phyloP scores from a whole-genome alignment of 179 eudicot genomes.

The Heliamphora pulchella region DNA sequence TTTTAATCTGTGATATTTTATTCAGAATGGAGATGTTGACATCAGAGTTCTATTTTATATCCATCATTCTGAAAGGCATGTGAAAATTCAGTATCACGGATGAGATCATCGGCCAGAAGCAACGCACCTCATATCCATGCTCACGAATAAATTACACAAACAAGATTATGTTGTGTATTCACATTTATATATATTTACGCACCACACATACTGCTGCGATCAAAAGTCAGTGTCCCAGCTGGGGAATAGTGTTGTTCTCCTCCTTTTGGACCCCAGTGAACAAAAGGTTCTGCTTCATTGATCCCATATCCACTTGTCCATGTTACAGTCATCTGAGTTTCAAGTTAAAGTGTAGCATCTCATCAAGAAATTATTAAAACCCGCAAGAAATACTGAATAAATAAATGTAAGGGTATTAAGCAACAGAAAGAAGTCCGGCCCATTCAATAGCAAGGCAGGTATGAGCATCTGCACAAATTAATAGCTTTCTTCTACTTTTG shows the following conservation, averaged over 20 bases:
- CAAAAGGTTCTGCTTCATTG: slow-evolving; percentile 63
- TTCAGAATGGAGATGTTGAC: neutral
- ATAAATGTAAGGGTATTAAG: neutral
- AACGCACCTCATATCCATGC: neutral
- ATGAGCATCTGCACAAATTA: neutral
- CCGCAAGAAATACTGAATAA: neutral
- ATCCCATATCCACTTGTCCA: slow-evolving; percentile 94
- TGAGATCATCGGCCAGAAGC: neutral
- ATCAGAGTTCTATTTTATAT: neutral
- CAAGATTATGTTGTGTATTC: neutral
- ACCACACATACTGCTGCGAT: slow-evolving; percentile 82
- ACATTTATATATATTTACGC: neutral
- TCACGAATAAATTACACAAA: neutral
- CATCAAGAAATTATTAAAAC: neutral
- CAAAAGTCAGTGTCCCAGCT: slow-evolving; percentile 79
- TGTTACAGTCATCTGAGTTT: slow-evolving; percentile 78
- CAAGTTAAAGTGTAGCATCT: slow-evolving; percentile 5
- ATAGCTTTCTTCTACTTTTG: neutral
- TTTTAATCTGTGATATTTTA: neutral
- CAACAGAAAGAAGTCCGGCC: neutral
- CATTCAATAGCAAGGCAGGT: neutral
- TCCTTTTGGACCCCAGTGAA: slow-evolving; percentile 71
- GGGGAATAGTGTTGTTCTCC: slow-evolving; percentile 40
- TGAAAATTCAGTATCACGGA: neutral
- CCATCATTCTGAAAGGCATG: neutral